phyloP scores from a whole-genome alignment of 2,329 filamentous ascomycete species.

The Aspergillus amoenus region DNA sequence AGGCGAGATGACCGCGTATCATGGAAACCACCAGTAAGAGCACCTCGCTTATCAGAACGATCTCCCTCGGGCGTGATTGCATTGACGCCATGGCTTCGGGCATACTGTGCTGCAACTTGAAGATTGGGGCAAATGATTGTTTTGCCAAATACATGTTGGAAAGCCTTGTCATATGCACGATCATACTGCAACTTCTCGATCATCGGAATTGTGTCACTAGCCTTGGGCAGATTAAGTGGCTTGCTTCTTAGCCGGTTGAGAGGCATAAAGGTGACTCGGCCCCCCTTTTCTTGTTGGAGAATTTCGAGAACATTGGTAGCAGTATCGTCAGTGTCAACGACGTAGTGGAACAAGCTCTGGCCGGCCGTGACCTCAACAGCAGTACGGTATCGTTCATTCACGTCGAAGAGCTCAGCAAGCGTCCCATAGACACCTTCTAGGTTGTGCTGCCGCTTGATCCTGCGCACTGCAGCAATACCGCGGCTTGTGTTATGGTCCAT shows the following conservation, averaged over 20 bases:
- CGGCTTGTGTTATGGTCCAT: slow-evolving; percentile 88
- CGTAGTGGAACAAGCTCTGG: slow-evolving; percentile 89
- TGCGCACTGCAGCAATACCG: slow-evolving; percentile 81
- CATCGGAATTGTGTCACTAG: slow-evolving; percentile 83
- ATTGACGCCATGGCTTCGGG: slow-evolving; percentile 85
- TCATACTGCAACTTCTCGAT: slow-evolving; percentile 83
- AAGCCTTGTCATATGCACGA: slow-evolving; percentile 73
- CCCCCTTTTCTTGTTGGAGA: slow-evolving; percentile 75
- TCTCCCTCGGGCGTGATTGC: slow-evolving; percentile 95
- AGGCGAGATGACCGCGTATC: slow-evolving; percentile 83
- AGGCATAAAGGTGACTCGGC: slow-evolving; percentile 92
- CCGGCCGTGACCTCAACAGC: slow-evolving; percentile 93
- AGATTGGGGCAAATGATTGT: slow-evolving; percentile 92
- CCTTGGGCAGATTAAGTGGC: slow-evolving; percentile 74
- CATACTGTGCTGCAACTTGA: slow-evolving; percentile 83
- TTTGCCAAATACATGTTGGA: slow-evolving; percentile 93
- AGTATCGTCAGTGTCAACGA: slow-evolving; percentile 88
- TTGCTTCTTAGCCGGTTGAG: slow-evolving; percentile 75
- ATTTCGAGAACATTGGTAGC: slow-evolving; percentile 78
- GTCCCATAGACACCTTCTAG: slow-evolving; percentile 89
- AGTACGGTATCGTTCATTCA: slow-evolving; percentile 78
- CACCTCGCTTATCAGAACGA: slow-evolving; percentile 90
- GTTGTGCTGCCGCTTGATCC: slow-evolving; percentile 74
- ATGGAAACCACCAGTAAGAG: slow-evolving; percentile 91
- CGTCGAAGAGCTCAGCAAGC: slow-evolving; percentile 86